Conservation (phyloP, 495 filamentous ascomycete species). For the Viridothelium virens region DNA sequence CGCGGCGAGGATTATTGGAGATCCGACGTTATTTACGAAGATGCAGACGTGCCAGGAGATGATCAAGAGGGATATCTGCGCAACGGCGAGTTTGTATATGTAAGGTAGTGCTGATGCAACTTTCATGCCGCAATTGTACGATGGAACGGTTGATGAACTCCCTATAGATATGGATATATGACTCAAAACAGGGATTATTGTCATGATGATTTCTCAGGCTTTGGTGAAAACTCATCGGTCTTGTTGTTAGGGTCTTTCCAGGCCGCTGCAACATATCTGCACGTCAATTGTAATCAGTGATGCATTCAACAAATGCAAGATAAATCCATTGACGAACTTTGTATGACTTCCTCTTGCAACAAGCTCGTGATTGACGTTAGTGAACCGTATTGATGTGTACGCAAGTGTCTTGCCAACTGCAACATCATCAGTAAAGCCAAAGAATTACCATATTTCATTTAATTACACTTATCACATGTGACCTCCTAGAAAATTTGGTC, state of each 20-base stretch:
- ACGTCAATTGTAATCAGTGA: not conserved
- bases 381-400: constrained; percentile 75
- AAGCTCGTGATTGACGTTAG: constrained; percentile 64
- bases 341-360: constrained; percentile 91
- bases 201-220: constrained; percentile 3
- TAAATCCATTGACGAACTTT: constrained; percentile 53
- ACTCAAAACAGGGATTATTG: not conserved
- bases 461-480: constrained; percentile 77
- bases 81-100: constrained; percentile 28
- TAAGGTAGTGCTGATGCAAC: constrained; percentile 12
- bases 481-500: constrained; percentile 42
- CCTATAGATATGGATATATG: not conserved
- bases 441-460: not conserved
- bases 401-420: constrained; percentile 88
- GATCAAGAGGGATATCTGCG: constrained; percentile 81
- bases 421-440: not conserved
- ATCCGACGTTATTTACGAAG: constrained; percentile 85
- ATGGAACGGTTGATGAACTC: not conserved
- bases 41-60: constrained; percentile 94
- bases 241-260: constrained; percentile 40
- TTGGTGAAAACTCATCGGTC: constrained; percentile 31
- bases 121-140: not conserved
- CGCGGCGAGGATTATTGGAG: constrained; percentile 91
- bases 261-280: constrained; percentile 34
- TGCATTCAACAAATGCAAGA: not conserved